phyloP scores from a whole-genome alignment of 805 yeast species.

The Pichia eremophila region DNA sequence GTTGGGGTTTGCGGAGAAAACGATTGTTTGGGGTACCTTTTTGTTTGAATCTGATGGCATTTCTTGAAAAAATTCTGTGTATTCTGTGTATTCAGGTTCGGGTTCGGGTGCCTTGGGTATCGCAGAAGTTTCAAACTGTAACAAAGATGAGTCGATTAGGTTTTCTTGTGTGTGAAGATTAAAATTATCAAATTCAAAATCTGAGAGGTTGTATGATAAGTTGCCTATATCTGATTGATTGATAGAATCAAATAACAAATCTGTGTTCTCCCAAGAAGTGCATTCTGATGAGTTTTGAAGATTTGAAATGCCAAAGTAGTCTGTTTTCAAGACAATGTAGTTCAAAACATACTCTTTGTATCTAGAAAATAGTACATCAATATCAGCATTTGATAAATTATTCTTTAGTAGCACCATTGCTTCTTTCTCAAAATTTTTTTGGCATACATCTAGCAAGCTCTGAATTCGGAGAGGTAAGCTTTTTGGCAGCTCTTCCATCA shows the following conservation, averaged over 20 bases:
- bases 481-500: background rate
- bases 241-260: too few species aligned
- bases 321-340: background rate
- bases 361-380: background rate
- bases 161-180: too few species aligned
- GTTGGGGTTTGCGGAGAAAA: too few species aligned
- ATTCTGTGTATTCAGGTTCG: too few species aligned
- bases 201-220: too few species aligned
- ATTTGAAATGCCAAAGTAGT: background rate
- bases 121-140: background rate
- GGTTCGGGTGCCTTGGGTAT: too few species aligned
- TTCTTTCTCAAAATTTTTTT: slow-evolving; percentile 4
- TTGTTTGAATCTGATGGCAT: too few species aligned
- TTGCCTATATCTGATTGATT: too few species aligned
- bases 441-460: slow-evolving; percentile 1
- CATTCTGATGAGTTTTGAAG: background rate
- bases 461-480: background rate
- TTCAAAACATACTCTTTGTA: slow-evolving; percentile 4
- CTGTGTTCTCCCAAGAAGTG: too few species aligned
- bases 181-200: too few species aligned
- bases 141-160: background rate
- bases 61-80: too few species aligned
- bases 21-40: too few species aligned
- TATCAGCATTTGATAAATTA: slow-evolving; percentile 2
- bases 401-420: slow-evolving; percentile 4